Percentiles rank a stretch among this genome's conserved stretches.
These are phyloP conservation scores for Ophiostoma tasmaniense DNA, from an alignment of 2,329 filamentous ascomycete species.

Conservation along the genomic window DNA sequence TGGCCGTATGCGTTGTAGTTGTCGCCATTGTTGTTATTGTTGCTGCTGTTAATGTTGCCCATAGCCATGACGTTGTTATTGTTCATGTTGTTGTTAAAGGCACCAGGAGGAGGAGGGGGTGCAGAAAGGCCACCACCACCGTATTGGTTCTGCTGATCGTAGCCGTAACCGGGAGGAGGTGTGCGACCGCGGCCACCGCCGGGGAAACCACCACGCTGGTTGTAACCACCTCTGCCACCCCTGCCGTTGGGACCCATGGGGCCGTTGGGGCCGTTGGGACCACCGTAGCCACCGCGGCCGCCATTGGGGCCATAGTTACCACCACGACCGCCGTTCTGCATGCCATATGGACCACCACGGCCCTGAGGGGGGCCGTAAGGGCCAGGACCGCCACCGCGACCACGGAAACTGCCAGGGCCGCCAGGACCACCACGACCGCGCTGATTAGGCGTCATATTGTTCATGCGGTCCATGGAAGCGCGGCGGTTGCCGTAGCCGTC, in stretches of 20 bases:
- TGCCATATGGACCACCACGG: conserved; percentile 27
- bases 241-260: not conserved
- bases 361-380: conserved; percentile 33
- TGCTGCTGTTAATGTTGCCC: not conserved
- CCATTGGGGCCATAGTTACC: conserved; percentile 24
- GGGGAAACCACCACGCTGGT: not conserved
- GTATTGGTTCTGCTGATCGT: conserved; percentile 28
- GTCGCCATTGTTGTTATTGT: not conserved
- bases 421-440: conserved; percentile 37
- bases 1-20: conserved; percentile 38
- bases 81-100: conserved; percentile 30
- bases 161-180: conserved; percentile 39
- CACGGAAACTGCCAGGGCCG: conserved; percentile 44
- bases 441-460: conserved; percentile 24
- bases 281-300: conserved; percentile 29
- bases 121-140: conserved; percentile 25
- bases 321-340: conserved; percentile 24
- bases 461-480: conserved; percentile 38
- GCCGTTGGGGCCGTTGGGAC: not conserved
- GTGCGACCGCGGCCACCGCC: conserved; percentile 26
- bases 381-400: conserved; percentile 36
- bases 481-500: conserved; percentile 40
- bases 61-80: conserved; percentile 17
- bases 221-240: conserved; percentile 6
- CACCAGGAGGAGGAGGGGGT: conserved; percentile 31